These are phyloP conservation scores for Wickerhamomyces chambardii DNA, from an alignment of 805 yeast genomes.

Conservation along the genomic window DNA sequence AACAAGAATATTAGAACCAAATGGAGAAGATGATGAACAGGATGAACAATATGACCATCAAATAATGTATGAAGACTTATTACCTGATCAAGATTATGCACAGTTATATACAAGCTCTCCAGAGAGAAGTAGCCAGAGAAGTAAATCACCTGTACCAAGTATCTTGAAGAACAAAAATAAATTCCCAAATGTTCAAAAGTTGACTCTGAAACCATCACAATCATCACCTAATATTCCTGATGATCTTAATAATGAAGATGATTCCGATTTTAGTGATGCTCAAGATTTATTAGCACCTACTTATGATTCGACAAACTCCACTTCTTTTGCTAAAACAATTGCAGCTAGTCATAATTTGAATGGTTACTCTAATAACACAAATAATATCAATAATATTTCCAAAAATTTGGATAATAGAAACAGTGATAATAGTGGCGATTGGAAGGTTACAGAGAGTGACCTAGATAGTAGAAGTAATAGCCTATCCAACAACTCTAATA, in stretches of 20 bases:
- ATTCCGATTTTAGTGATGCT: conserved; percentile 1
- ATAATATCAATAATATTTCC: no score
- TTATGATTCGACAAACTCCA: neutral
- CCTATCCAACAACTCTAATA: no score
- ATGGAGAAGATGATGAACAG: neutral
- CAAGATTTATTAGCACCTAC: neutral
- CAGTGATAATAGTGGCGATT: neutral
- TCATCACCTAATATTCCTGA: conserved; percentile 1
- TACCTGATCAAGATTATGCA: neutral
- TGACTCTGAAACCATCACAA: neutral
- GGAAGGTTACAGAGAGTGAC: neutral
- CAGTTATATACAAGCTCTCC: neutral
- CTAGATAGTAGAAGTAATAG: neutral
- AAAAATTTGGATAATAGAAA: neutral
- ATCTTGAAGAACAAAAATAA: conserved; percentile 3
- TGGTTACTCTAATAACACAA: neutral
- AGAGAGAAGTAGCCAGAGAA: conserved; percentile 1
- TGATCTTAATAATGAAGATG: conserved; percentile 6
- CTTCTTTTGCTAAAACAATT: neutral
- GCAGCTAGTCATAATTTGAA: neutral
- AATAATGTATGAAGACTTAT: neutral
- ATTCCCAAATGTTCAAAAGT: conserved; percentile 1
- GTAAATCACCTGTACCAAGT: conserved; percentile 8
- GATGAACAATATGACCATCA: neutral
- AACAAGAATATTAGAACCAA: conserved; percentile 1